Percentiles rank a stretch among this genome's conserved stretches.
These are phyloP conservation scores for Claviceps maximensis DNA, from an alignment of 2,329 filamentous ascomycete species.

Conservation along the genomic window DNA sequence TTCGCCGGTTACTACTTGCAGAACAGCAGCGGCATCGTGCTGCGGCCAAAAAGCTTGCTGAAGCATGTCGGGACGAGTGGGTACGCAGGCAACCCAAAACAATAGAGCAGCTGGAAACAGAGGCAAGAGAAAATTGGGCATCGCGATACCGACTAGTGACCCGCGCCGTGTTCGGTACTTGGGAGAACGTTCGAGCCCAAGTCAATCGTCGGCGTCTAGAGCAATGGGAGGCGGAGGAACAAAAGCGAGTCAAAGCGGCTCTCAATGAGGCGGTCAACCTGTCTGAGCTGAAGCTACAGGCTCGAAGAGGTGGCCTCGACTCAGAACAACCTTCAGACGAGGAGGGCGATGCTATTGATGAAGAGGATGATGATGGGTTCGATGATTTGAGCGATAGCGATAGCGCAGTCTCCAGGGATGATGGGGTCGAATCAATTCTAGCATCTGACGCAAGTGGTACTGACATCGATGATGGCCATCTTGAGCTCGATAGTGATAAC, in stretches of 20 bases:
- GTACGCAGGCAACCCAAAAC: conserved; percentile 59
- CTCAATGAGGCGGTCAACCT: conserved; percentile 61
- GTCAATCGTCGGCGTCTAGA: conserved; percentile 46
- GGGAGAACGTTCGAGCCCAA: conserved; percentile 50
- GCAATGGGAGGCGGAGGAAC: conserved; percentile 53
- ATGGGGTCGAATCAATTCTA: conserved; percentile 20
- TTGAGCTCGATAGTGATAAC: conserved; percentile 28
- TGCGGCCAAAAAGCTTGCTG: conserved; percentile 67
- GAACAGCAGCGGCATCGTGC: conserved; percentile 68
- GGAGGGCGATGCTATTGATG: conserved; percentile 24
- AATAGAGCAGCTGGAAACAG: conserved; percentile 67
- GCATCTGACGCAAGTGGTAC: conserved; percentile 19
- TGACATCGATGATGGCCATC: conserved; percentile 27
- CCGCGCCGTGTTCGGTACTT: conserved; percentile 40
- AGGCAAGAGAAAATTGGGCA: conserved; percentile 56
- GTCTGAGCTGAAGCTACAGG: conserved; percentile 55
- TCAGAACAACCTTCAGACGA: conserved; percentile 36
- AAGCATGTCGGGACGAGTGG: conserved; percentile 67
- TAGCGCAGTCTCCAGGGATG: conserved; percentile 22
- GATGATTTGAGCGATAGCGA: conserved; percentile 33
- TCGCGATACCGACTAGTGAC: conserved; percentile 60
- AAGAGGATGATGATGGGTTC: conserved; percentile 28
- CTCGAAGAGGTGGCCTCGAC: conserved; percentile 40
- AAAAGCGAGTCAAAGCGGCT: conserved; percentile 51
- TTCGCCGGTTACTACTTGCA: conserved; percentile 63